Conservation (phyloP, 768 basidiomycete species). For the Hericium erinaceus region DNA sequence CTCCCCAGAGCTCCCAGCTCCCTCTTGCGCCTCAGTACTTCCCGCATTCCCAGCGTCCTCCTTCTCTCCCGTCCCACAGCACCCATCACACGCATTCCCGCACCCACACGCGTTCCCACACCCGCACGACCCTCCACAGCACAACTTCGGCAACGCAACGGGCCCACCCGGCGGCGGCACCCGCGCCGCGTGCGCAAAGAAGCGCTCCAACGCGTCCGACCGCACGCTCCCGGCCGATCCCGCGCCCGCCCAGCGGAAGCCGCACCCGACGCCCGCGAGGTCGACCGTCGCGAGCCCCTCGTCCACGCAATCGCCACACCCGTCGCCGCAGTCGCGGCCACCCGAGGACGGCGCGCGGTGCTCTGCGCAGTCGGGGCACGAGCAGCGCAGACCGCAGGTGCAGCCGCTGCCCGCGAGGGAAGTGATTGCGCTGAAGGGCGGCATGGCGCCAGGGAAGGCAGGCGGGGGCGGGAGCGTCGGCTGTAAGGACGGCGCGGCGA, state of each 20-base stretch:
- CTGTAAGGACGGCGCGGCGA: background rate
- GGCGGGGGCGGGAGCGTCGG: background rate
- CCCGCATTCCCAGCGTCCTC: background rate
- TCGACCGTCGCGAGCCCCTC: conserved; percentile 7
- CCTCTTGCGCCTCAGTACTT: background rate
- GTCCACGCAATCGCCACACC: conserved; percentile 12
- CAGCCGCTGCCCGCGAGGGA: conserved; percentile 15
- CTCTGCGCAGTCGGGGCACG: conserved; percentile 9
- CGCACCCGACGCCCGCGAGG: background rate
- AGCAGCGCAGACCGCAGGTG: conserved; percentile 14
- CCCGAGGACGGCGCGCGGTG: background rate
- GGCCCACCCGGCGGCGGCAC: conserved; percentile 11
- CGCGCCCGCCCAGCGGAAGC: background rate
- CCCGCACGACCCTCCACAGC: conserved; percentile 13
- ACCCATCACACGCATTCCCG: conserved; percentile 9
- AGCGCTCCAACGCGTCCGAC: conserved; percentile 6
- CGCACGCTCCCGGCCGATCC: background rate
- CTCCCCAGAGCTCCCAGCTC: background rate
- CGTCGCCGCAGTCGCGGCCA: background rate
- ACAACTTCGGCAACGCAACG: conserved; percentile 13
- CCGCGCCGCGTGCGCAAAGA: conserved; percentile 10
- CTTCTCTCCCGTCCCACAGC: background rate
- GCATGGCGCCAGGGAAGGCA: conserved; percentile 6
- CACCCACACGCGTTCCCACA: conserved; percentile 12
- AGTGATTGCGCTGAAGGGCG: conserved; percentile 15